A percentile compares a stretch with the other conserved stretches of the same genome.
Conservation (phyloP, 768 basidiomycete species). For the Chalciporus piperatus region DNA sequence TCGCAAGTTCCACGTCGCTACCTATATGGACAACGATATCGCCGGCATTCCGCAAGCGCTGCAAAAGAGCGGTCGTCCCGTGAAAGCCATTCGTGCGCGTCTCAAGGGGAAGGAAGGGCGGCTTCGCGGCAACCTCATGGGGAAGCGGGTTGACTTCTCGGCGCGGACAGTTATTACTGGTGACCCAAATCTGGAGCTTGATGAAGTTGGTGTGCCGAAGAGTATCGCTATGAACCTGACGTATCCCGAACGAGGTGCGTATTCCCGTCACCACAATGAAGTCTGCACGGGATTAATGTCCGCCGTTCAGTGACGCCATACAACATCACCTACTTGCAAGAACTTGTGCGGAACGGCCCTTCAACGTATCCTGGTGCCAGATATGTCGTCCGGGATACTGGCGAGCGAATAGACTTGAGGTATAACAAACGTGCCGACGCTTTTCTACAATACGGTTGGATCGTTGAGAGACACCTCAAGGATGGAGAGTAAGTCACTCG, state of each 20-base stretch:
- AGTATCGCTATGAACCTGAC: conserved; percentile 98
- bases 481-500: conserved; percentile 86
- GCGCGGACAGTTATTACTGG: conserved; percentile 99
- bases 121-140: conserved; percentile 97
- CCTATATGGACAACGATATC: conserved; percentile 99
- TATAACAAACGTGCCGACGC: conserved; percentile 96
- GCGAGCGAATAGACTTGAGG: conserved; percentile 93
- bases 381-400: conserved; percentile 96
- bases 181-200: conserved; percentile 94
- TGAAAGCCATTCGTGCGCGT: conserved; percentile 97
- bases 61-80: conserved; percentile 95
- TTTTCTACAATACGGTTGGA: conserved; percentile 96
- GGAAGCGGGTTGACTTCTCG: conserved; percentile 98
- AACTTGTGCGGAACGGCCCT: conserved; percentile 93
- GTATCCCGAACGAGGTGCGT: conserved; percentile 89
- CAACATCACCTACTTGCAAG: conserved; percentile 92
- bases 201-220: conserved; percentile 94
- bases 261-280: not conserved
- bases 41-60: conserved; percentile 96
- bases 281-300: conserved; percentile 7
- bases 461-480: conserved; percentile 95
- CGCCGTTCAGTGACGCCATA: conserved; percentile 81
- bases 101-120: conserved; percentile 99
- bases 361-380: conserved; percentile 93
- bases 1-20: conserved; percentile 91